Conservation (phyloP, 2,329 filamentous ascomycete species). For the Penicillium sp. region DNA sequence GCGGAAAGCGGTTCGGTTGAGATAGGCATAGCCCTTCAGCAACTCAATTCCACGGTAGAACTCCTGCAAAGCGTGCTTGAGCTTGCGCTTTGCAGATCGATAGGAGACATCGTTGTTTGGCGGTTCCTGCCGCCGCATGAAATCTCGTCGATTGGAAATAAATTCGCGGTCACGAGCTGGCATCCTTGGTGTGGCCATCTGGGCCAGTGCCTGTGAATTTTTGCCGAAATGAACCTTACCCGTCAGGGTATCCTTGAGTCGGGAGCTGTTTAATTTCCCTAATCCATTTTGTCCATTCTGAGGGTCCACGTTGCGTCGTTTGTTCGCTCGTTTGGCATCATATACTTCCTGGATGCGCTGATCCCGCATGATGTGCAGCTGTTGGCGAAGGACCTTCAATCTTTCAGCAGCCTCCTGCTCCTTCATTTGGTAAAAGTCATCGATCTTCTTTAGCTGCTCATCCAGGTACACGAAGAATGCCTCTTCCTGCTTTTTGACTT, state of each 20-base stretch:
- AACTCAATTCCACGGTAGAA: constrained; percentile 90
- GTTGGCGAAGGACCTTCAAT: constrained; percentile 68
- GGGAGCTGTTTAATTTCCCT: constrained; percentile 23
- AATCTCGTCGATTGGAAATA: constrained; percentile 46
- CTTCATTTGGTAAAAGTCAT: constrained; percentile 82
- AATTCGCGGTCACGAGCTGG: constrained; percentile 28
- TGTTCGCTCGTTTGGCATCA: constrained; percentile 37
- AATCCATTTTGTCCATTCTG: constrained; percentile 24
- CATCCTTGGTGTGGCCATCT: constrained; percentile 43
- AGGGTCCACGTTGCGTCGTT: constrained; percentile 22
- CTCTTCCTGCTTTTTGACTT: constrained; percentile 70
- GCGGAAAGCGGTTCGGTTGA: constrained; percentile 90
- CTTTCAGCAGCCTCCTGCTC: constrained; percentile 79
- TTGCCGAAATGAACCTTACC: constrained; percentile 53
- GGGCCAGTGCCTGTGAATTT: constrained; percentile 52
- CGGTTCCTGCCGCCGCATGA: constrained; percentile 45
- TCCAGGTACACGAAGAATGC: constrained; percentile 89
- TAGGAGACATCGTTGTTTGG: constrained; percentile 68
- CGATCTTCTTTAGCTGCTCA: constrained; percentile 82
- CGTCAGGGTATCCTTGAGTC: constrained; percentile 43
- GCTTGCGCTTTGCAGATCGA: constrained; percentile 80
- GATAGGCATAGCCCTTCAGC: constrained; percentile 82
- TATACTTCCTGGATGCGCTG: constrained; percentile 71
- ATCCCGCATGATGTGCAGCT: constrained; percentile 91
- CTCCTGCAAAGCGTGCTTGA: constrained; percentile 87